phyloP scores from a whole-genome alignment of 2,329 filamentous ascomycete species.

The Aquanectria penicillioides region DNA sequence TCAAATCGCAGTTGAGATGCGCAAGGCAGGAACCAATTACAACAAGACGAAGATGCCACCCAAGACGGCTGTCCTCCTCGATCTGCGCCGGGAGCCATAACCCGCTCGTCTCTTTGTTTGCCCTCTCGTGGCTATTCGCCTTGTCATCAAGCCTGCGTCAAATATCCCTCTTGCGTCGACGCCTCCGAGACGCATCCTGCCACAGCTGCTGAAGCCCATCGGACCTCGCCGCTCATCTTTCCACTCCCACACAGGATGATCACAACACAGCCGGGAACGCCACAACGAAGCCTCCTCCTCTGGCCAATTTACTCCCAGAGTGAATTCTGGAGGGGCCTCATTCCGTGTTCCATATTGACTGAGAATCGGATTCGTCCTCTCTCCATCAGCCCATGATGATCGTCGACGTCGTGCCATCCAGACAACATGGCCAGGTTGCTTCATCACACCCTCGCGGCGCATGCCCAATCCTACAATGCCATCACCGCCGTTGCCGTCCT shows the following conservation, averaged over 20 bases:
- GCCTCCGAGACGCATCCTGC: no score
- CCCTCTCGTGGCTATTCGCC: no score
- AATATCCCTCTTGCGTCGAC: no score
- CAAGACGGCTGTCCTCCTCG: not conserved
- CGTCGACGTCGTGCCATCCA: slow-evolving; percentile 19
- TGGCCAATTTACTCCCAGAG: no score
- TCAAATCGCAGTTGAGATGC: slow-evolving; percentile 3
- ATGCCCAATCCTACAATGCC: slow-evolving; percentile 21
- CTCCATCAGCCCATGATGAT: slow-evolving; percentile 8
- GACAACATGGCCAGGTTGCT: slow-evolving; percentile 20
- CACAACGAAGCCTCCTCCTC: not conserved
- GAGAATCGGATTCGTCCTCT: not conserved
- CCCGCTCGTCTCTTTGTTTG: not conserved
- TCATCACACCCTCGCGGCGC: slow-evolving; percentile 20
- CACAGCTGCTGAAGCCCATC: not conserved
- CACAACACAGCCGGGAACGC: not conserved
- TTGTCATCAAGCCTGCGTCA: no score
- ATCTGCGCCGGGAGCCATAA: not conserved
- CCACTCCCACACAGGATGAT: not conserved
- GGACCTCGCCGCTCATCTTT: slow-evolving; percentile 9
- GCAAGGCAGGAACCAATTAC: slow-evolving; percentile 1
- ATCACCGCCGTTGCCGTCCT: slow-evolving; percentile 13
- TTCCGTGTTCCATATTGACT: not conserved
- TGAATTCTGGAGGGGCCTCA: no score
- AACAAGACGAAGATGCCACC: slow-evolving; percentile 16